phyloP scores from a whole-genome alignment of 1,139 yeast species.

The Diutina pseudorugosa region DNA sequence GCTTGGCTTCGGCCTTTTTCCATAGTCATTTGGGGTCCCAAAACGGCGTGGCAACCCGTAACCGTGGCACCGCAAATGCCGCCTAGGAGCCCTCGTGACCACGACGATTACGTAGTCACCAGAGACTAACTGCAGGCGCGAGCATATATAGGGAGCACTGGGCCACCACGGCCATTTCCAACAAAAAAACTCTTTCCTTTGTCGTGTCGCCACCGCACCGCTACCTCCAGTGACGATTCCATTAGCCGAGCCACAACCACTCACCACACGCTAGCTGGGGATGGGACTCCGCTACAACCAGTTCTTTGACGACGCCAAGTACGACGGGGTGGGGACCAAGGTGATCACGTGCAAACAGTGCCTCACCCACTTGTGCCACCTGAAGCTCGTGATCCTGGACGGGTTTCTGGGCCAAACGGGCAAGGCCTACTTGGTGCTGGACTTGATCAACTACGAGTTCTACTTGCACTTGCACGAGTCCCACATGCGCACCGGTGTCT shows the following conservation, averaged over 20 bases:
- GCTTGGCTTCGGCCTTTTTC: no score
- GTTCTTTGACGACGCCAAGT: conserved; percentile 10
- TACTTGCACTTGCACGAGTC: conserved; percentile 23
- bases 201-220: no score
- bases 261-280: not conserved
- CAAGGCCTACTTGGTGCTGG: conserved; percentile 39
- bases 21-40: no score
- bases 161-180: no score
- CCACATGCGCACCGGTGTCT: conserved; percentile 60
- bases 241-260: no score
- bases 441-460: conserved; percentile 29
- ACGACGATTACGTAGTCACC: not conserved
- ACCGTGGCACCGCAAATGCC: no score
- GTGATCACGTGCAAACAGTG: conserved; percentile 40
- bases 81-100: not conserved
- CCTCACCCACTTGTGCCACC: conserved; percentile 39
- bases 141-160: not conserved
- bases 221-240: no score
- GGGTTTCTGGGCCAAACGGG: conserved; percentile 42
- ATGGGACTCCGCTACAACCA: conserved; percentile 11
- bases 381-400: conserved; percentile 33
- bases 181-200: no score
- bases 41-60: not conserved
- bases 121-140: not conserved
- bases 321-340: conserved; percentile 23